Evolutionary conservation across 257 asterid species (phyloP), one percentile per base, ranked within the genome.

Genomic region (Leonotis leonurus): DNA sequence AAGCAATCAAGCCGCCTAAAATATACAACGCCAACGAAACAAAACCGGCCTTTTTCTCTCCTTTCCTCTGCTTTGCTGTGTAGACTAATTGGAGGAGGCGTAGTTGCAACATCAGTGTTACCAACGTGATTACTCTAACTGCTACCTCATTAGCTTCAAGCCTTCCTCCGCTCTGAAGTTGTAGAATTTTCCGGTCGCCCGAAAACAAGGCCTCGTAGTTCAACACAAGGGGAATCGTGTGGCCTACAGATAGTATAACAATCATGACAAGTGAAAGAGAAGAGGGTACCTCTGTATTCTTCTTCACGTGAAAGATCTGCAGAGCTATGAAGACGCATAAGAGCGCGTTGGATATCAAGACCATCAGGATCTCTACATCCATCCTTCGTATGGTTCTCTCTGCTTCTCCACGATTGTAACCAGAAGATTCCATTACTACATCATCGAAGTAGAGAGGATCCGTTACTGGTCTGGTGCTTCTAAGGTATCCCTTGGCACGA

Each of bases 71-170:
- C 67, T 74, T 85, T 5, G 85, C 45, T 11, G 57, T 53, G 87
- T 83, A 88, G 22, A 77, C 85, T 60, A 79, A 49, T 40, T 85
- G 94, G 70, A 85, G 67, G 8, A 88, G 78, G 14, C 81, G 84
- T 52, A 70, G 54, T 9, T 79, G 77, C 48, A 88, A 49, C 67
- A 88, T 64, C 72, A 88, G 81, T 4, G 85, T 83, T 8, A 77
- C 80, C 79, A 85, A 54, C 2, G 81, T 85, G n/a, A 77, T 75
- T 48, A 83, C 37, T 73, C 94, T 74, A 9, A 88, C 72, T 2
- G 78, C 66, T n/a, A 81, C 86, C 54, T 88, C 96, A 36, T 85
- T 77, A 48, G 76, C 80, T 61, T 83, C 94, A 11, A 82, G 33
- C 87, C 90, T 75, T 62, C 82, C 86, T 0, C 76, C 75, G 1